A percentile compares a stretch with the other conserved stretches of the same genome.
These are phyloP conservation scores for Endocalyx cinctus DNA, from an alignment of 2,329 filamentous ascomycete species.

Conservation along the genomic window DNA sequence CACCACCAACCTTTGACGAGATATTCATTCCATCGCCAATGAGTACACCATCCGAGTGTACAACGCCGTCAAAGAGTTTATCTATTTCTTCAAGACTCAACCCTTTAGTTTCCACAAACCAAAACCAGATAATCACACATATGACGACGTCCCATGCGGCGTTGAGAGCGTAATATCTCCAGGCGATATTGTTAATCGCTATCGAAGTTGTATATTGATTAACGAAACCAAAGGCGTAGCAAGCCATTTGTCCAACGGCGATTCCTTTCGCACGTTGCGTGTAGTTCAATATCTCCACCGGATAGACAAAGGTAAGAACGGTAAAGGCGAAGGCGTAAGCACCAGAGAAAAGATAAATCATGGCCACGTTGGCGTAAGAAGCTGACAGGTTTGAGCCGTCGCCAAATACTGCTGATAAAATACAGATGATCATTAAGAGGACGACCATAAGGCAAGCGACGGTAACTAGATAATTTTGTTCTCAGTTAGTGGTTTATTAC, in stretches of 20 bases:
- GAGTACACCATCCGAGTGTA: too few relatives aligned
- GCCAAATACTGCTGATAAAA: too few relatives aligned
- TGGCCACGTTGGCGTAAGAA: background rate
- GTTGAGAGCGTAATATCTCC: background rate
- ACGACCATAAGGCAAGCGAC: too few relatives aligned
- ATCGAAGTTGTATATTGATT: background rate
- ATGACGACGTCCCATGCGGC: background rate
- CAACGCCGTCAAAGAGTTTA: too few relatives aligned
- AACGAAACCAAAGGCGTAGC: background rate
- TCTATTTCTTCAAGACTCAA: background rate
- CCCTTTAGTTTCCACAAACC: background rate
- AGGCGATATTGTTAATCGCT: background rate
- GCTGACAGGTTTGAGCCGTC: too few relatives aligned
- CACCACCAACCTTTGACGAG: too few relatives aligned
- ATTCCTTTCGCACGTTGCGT: background rate
- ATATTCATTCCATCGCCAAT: too few relatives aligned
- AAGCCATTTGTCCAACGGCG: background rate
- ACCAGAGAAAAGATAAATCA: background rate
- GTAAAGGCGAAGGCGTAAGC: background rate
- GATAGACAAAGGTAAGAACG: background rate
- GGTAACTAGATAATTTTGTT: too few relatives aligned
- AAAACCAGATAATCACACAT: background rate
- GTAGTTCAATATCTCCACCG: background rate
- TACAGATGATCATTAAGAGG: too few relatives aligned
- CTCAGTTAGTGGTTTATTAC: too few relatives aligned